Conservation (phyloP, 495 filamentous ascomycete genomes). For the Annulohypoxylon stygium region DNA sequence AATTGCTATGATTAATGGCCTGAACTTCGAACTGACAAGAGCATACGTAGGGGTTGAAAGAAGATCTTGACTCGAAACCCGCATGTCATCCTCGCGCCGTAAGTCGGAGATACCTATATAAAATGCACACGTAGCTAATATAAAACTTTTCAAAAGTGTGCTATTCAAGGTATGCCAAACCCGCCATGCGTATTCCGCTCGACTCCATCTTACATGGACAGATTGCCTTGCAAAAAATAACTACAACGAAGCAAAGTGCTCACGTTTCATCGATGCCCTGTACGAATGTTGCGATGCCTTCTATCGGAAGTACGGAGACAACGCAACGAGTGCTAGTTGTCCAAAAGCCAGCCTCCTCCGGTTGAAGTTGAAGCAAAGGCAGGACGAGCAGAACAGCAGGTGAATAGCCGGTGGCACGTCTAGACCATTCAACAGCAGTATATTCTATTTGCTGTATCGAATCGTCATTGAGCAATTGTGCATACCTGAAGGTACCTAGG, state of each 20-base stretch:
- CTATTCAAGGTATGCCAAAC: conserved; percentile 78
- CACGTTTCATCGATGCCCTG: conserved; percentile 83
- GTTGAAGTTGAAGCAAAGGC: conserved; percentile 89
- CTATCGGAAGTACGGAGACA: conserved; percentile 83
- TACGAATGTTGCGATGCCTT: conserved; percentile 96
- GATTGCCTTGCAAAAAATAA: conserved; percentile 86
- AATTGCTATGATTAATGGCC: neutral
- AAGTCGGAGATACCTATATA: conserved; percentile 56
- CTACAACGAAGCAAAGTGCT: conserved; percentile 90
- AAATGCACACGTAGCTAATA: conserved; percentile 12
- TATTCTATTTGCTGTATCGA: neutral
- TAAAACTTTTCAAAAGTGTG: conserved; percentile 68
- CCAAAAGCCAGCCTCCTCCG: conserved; percentile 83
- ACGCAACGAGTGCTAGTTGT: conserved; percentile 82
- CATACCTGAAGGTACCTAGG: conserved; percentile 15
- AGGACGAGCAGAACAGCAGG: conserved; percentile 51
- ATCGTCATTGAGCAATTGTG: conserved; percentile 24
- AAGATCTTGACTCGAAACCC: conserved; percentile 79
- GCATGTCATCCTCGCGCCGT: conserved; percentile 92
- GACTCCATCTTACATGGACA: conserved; percentile 53
- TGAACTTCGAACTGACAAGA: conserved; percentile 21
- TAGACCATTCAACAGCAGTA: neutral
- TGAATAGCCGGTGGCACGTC: conserved; percentile 9
- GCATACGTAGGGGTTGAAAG: conserved; percentile 60
- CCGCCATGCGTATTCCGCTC: conserved; percentile 2